Evolutionary conservation across 441 rosid species (phyloP), one percentile per base, ranked within the genome.

Genomic region (Gossypium gossypioides): DNA sequence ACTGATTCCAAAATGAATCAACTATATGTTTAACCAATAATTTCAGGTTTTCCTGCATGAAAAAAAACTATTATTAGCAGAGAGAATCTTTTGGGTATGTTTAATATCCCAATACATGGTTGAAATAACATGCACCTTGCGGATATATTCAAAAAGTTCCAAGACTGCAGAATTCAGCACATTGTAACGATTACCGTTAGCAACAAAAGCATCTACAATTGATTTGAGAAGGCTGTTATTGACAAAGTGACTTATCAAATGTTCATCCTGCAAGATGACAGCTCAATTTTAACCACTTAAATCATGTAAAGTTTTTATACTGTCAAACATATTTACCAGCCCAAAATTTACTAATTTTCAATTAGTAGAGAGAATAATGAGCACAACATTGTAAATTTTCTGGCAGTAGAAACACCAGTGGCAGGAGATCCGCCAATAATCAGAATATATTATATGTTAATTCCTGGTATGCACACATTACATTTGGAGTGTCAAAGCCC

Each of bases 101-200:
- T 68, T 57, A 61, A 58, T 60, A 74, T 55, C 61, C 65, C 65
- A 42, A 44, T 70, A 72, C 15, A 75, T 58, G 29, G 55, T 24
- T 4, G 18, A 70, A 42, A 68, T 72, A 29, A 42, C 51, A 69
- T 18, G 74, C 76, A 96, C 99, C 98, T 90, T 93, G 78, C 92
- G 87, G 73, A 96, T 91, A 80, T 83, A 87, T 83, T 96, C 99
- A 69, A 96, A 85, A 73, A 93, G 96, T 72, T 96, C 99, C 75
- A 96, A 79, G 73, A 93, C 87, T 52, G 93, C 91, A 75, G 99
- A 96, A 78, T 96, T 92, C 72, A 96, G 87, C 71, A 95, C 81
- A 82, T 95, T 91, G 82, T 92, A 95, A 24, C 97, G 96, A 80
- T 85, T 83, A 8, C 99, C 98, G 73, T 96, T 96, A 56, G 81